These are phyloP conservation scores for Biscogniauxia mediterranea DNA, from an alignment of 2,329 filamentous ascomycete species.

Conservation along the genomic window DNA sequence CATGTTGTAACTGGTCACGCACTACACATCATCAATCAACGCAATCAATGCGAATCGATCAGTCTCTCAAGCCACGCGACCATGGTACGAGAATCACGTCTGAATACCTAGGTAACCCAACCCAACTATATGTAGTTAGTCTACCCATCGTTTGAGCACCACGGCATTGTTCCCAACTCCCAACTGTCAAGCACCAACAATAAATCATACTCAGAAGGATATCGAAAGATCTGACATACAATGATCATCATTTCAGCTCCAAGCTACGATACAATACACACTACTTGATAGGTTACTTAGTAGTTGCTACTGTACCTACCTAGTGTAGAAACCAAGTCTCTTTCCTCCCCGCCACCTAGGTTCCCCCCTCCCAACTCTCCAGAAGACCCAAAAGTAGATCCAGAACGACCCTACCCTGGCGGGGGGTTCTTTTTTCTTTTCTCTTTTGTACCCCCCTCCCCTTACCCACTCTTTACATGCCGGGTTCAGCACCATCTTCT, in stretches of 20 bases:
- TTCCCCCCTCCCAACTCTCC: neutral
- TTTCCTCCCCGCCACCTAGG: neutral
- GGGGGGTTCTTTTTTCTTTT: slow-evolving; percentile 6
- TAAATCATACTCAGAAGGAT: neutral
- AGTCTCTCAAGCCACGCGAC: no score
- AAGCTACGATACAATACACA: no score
- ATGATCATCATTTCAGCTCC: neutral
- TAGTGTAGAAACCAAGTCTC: no score
- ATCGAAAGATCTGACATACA: neutral
- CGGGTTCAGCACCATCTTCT: neutral
- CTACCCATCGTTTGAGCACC: neutral
- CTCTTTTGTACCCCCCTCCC: slow-evolving; percentile 2
- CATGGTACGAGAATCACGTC: no score
- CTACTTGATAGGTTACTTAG: neutral
- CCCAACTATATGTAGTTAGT: no score
- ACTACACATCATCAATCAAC: neutral
- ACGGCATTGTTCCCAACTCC: neutral
- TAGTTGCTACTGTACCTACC: neutral
- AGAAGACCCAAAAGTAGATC: no score
- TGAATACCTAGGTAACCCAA: no score
- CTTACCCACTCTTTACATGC: slow-evolving; percentile 16
- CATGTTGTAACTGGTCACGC: no score
- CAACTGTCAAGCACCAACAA: neutral
- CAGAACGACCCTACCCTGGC: neutral
- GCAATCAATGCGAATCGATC: no score